phyloP scores from a whole-genome alignment of 805 yeast species.

The Saccharomycopsis sp. region DNA sequence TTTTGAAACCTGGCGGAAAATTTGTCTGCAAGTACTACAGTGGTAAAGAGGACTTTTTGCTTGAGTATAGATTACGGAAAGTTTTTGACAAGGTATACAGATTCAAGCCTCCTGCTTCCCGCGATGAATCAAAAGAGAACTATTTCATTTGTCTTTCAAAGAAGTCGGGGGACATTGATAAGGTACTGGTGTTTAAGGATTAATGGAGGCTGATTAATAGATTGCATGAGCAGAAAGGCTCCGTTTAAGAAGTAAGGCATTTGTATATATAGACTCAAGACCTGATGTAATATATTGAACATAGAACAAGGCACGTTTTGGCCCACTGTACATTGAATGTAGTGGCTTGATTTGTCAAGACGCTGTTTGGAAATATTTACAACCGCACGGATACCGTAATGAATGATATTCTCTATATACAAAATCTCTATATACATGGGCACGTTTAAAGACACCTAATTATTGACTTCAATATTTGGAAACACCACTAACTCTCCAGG shows the following conservation, averaged over 20 bases:
- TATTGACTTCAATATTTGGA: not conserved
- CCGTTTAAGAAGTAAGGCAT: not conserved
- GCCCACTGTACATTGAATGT: no score
- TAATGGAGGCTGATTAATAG: not conserved
- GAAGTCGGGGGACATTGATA: slow-evolving; percentile 34
- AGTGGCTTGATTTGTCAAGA: no score
- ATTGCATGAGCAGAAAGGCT: not conserved
- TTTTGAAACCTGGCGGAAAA: slow-evolving; percentile 63
- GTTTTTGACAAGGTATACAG: slow-evolving; percentile 59
- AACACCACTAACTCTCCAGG: slow-evolving; percentile 14
- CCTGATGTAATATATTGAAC: no score
- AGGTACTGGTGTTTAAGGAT: slow-evolving; percentile 35
- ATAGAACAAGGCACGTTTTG: no score
- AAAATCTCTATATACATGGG: not conserved
- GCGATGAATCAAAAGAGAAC: slow-evolving; percentile 74
- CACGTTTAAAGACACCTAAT: not conserved
- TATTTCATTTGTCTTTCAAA: slow-evolving; percentile 68
- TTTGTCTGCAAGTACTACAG: slow-evolving; percentile 80
- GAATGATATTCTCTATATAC: no score
- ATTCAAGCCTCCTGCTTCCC: slow-evolving; percentile 75
- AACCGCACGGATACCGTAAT: no score
- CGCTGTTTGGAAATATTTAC: no score
- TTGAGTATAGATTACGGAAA: slow-evolving; percentile 51
- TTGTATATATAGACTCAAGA: no score
- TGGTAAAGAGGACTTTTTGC: slow-evolving; percentile 65